Conservation (phyloP, 306 rosid species). For the Mimosa pudica region DNA sequence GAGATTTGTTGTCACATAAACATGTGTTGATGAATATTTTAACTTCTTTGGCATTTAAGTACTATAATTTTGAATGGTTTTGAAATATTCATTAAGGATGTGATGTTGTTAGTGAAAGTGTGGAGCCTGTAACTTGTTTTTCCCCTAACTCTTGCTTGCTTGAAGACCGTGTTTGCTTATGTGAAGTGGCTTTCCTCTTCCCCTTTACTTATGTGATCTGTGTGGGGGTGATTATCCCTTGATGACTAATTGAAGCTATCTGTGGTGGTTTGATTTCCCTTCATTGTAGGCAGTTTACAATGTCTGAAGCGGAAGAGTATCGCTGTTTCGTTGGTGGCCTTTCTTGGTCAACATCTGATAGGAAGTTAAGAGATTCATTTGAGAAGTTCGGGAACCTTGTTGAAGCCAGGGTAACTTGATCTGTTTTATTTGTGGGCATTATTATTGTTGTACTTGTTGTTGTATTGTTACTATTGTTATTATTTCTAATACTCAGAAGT, state of each 20-base stretch:
- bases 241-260: neutral
- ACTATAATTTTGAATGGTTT: neutral
- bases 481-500: conserved; percentile 1
- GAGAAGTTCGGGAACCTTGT: conserved; percentile 91
- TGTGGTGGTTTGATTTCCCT: conserved; percentile 16
- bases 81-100: neutral
- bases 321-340: conserved; percentile 98
- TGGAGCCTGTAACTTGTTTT: no score
- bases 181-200: no score
- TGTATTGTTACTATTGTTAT: neutral
- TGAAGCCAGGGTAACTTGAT: conserved; percentile 78
- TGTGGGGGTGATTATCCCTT: neutral
- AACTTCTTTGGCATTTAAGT: neutral
- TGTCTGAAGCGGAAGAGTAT: conserved; percentile 84
- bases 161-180: no score
- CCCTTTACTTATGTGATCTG: neutral
- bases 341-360: conserved; percentile 92
- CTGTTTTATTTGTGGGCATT: neutral
- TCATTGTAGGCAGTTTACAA: conserved; percentile 49
- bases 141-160: no score
- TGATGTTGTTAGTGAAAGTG: neutral
- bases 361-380: conserved; percentile 79
- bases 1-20: neutral
- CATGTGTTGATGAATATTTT: neutral
- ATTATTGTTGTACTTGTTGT: neutral